These are phyloP conservation scores for Mycena galericulata DNA, from an alignment of 768 basidiomycete genomes.

Conservation along the genomic window DNA sequence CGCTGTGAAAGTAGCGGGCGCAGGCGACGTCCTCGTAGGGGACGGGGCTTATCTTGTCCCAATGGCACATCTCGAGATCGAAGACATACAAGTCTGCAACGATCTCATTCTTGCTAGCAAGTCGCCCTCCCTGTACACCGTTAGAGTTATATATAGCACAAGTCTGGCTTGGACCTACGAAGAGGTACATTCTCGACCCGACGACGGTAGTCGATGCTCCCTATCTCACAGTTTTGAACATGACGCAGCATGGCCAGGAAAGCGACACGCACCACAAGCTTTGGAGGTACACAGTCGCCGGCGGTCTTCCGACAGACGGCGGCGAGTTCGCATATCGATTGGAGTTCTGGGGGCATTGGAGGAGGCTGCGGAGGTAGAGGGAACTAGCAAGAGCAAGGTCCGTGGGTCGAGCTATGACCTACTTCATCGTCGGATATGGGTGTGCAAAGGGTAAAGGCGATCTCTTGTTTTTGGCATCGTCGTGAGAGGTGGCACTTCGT, in stretches of 20 bases:
- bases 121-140: slow-evolving; percentile 81
- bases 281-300: slow-evolving; percentile 90
- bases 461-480: too few relatives aligned
- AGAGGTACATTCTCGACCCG: slow-evolving; percentile 90
- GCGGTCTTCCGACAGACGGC: slow-evolving; percentile 86
- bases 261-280: slow-evolving; percentile 78
- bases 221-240: slow-evolving; percentile 54
- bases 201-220: slow-evolving; percentile 92
- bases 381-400: too few relatives aligned
- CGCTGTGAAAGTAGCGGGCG: slow-evolving; percentile 95
- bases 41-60: slow-evolving; percentile 75
- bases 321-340: slow-evolving; percentile 91
- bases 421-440: too few relatives aligned
- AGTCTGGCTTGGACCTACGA: slow-evolving; percentile 63
- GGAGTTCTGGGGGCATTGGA: slow-evolving; percentile 48
- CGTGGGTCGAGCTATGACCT: too few relatives aligned
- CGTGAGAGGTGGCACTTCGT: too few relatives aligned
- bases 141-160: neutral
- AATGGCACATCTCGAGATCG: slow-evolving; percentile 83
- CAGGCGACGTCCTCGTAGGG: slow-evolving; percentile 79
- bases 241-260: slow-evolving; percentile 2
- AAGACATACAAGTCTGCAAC: slow-evolving; percentile 92
- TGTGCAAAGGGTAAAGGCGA: too few relatives aligned
- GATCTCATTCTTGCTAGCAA: slow-evolving; percentile 89
- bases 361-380: slow-evolving; percentile 1